A percentile compares a stretch with the other conserved stretches of the same genome.
Evolutionary conservation across 805 yeast species (phyloP).

Genomic region (Yarrowia phangngaensis): DNA sequence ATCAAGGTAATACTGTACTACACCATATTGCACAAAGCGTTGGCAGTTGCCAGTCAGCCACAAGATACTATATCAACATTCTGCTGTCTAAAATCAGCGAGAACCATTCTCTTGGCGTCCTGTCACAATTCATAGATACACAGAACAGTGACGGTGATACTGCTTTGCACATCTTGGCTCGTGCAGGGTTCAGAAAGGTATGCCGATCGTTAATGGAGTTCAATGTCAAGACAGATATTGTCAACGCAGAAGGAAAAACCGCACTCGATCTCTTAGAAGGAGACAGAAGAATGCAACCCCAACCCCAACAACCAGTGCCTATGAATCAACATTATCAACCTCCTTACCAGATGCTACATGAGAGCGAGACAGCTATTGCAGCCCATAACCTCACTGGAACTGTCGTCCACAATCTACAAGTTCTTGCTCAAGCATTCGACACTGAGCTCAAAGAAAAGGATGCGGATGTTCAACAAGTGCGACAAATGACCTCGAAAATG

Average conservation of each 20-base stretch:
- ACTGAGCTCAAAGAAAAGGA: slow-evolving; percentile 53
- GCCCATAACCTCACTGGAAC: slow-evolving; percentile 45
- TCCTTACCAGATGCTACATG: slow-evolving; percentile 19
- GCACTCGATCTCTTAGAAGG: slow-evolving; percentile 42
- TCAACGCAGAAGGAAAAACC: slow-evolving; percentile 43
- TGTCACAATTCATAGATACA: slow-evolving; percentile 52
- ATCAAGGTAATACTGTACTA: slow-evolving; percentile 65
- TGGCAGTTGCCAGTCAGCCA: slow-evolving; percentile 68
- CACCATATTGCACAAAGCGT: slow-evolving; percentile 78
- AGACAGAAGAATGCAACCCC: slow-evolving; percentile 30
- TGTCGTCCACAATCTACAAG: slow-evolving; percentile 39
- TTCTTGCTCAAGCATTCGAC: slow-evolving; percentile 50
- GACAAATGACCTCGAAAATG: slow-evolving; percentile 43
- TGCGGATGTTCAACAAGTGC: slow-evolving; percentile 50
- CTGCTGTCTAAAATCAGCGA: slow-evolving; percentile 70
- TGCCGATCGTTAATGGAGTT: slow-evolving; percentile 46
- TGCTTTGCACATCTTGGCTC: slow-evolving; percentile 72
- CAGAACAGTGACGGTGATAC: slow-evolving; percentile 83
- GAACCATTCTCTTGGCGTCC: slow-evolving; percentile 55
- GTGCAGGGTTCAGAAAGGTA: slow-evolving; percentile 49
- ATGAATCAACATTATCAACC: slow-evolving; percentile 8
- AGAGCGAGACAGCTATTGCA: slow-evolving; percentile 35
- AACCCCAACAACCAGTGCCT: slow-evolving; percentile 12
- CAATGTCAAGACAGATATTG: slow-evolving; percentile 47
- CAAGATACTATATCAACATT: slow-evolving; percentile 76